Base-by-base conservation (phyloP, 352 stramenopile species). In the Globisporangium abappressorium region DNA sequence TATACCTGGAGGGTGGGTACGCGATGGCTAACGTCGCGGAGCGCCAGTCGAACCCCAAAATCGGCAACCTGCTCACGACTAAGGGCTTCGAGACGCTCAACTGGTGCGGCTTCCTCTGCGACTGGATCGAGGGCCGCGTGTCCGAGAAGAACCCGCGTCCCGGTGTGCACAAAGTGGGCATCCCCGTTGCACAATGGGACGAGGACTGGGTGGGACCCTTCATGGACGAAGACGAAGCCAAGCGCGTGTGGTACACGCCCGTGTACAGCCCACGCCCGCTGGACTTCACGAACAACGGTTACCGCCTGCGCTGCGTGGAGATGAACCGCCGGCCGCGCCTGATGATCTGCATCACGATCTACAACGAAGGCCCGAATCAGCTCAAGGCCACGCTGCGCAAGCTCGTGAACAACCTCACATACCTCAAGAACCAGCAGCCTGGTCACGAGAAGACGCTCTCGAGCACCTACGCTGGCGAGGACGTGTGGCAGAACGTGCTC, bases 81-180 rank as follows among this genome's bases (percentile, higher is more conserved):
- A 96, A 96, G 72, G 86, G 84, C 43, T 92, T 94, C 43, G 88
- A 96, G 70, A 93, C 83, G 49, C 79, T 96, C 62, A 92, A 96
- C 65, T 96, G 88, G 88, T 93, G 85, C 55, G 86, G 83, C 5
- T 65, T 76, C 5, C 77, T 96, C 0, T 94, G 85, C 57, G 86
- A 94, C 68, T 93, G 82, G 81, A 93, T 96, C 55, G 88, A 96
- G 71, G 86, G 86, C 11, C 88, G 87, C n/a, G 65, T 90, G 7
- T 72, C 89, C 24, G 87, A 93, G 47, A 87, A 88, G 68, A 83
- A 87, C 38, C 85, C 88, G 11, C 85, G 86, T 0, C 85, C 86
- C 0, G 85, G 88, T 6, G 82, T 92, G 20, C 85, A 93, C 71
- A 94, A 94, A 53, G 84, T 94, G 20, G 86, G 80, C 0, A 94